Percentiles rank a stretch among this genome's conserved stretches.
Conservation (phyloP, 2,329 filamentous ascomycete species). For the Aspergillus amoenus region DNA sequence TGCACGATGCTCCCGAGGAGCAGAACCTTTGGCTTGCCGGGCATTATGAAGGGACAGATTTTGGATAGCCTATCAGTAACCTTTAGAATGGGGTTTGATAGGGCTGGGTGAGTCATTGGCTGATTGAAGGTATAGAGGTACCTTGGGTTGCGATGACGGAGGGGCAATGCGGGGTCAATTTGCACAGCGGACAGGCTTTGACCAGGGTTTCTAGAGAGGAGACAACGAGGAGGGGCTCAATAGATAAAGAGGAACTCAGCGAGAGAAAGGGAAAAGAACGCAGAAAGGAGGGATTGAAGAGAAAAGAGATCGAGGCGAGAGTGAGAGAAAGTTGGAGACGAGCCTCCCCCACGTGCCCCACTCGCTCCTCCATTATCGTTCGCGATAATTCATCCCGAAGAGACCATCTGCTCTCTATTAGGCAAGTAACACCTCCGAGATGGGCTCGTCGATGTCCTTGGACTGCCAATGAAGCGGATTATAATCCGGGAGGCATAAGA, state of each 20-base stretch:
- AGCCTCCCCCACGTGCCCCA: slow-evolving; percentile 13
- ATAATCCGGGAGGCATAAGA: too few relatives aligned
- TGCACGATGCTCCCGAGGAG: slow-evolving; percentile 63
- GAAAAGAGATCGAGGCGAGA: not conserved
- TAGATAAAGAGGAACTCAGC: not conserved
- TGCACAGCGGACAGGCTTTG: not conserved
- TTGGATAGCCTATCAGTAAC: not conserved
- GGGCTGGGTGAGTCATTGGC: too few relatives aligned
- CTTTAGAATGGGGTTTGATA: too few relatives aligned
- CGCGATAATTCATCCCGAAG: slow-evolving; percentile 7
- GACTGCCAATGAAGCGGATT: too few relatives aligned
- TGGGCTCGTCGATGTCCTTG: too few relatives aligned
- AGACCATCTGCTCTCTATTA: not conserved
- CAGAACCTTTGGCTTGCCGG: slow-evolving; percentile 57
- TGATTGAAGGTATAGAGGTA: not conserved
- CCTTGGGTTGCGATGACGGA: not conserved
- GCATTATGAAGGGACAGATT: slow-evolving; percentile 19
- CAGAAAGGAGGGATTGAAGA: not conserved
- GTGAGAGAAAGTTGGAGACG: not conserved
- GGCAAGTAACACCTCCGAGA: not conserved
- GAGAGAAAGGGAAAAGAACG: not conserved
- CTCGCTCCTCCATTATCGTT: slow-evolving; percentile 9
- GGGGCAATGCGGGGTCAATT: not conserved
- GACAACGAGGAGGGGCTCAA: too few relatives aligned
- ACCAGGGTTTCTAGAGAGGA: not conserved